Conservation (phyloP, 163 green algal species). For the Scenedesmus sp. region DNA sequence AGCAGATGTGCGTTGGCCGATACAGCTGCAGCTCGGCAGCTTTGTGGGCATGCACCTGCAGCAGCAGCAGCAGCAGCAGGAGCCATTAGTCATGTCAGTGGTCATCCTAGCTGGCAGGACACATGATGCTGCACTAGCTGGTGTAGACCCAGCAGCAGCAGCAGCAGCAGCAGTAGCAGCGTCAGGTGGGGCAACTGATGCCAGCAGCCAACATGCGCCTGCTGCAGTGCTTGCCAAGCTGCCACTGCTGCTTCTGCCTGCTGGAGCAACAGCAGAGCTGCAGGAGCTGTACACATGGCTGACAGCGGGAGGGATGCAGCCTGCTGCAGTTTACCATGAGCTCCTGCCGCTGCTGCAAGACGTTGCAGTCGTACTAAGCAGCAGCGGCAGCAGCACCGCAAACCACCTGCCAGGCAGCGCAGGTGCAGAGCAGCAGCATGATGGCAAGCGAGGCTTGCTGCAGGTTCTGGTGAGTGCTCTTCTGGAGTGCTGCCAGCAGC, state of each 20-base stretch:
- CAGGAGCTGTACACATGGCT: neutral
- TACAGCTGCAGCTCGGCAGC: neutral
- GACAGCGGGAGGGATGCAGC: neutral
- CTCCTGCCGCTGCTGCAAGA: neutral
- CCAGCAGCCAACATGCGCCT: slow-evolving; percentile 4
- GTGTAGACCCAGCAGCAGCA: neutral
- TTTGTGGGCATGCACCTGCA: neutral
- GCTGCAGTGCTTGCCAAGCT: neutral
- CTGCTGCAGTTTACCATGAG: neutral
- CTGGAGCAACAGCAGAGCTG: neutral
- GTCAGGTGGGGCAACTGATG: neutral
- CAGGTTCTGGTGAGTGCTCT: slow-evolving; percentile 42
- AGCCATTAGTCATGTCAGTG: neutral
- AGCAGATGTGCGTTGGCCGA: neutral
- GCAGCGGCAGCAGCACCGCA: slow-evolving; percentile 27
- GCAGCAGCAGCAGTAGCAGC: neutral
- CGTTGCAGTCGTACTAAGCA: neutral
- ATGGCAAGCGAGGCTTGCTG: neutral
- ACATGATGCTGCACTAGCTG: neutral
- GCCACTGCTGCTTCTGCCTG: neutral
- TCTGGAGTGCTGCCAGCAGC: neutral
- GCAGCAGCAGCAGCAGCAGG: slow-evolving; percentile 12
- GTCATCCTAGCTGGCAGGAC: neutral
- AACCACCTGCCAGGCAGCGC: neutral
- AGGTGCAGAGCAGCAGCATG: neutral